Base-by-base conservation (phyloP, 306 rosid genomes). In the Acmispon strigosus region DNA sequence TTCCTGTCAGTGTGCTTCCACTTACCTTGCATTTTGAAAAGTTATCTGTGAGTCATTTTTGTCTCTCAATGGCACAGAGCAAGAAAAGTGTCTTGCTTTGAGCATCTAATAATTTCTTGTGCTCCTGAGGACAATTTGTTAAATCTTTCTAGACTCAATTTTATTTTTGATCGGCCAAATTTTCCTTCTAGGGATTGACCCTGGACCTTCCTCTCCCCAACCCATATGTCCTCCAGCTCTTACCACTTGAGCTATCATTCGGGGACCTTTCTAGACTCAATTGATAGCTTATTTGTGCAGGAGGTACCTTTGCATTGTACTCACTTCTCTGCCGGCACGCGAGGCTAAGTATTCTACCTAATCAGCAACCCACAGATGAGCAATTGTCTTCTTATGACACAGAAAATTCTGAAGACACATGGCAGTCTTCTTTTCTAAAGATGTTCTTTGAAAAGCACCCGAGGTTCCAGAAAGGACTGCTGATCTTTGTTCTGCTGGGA, bases 271-370 rank as follows among this genome's bases (percentile, higher is more conserved):
- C n/a, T n/a, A n/a, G n/a, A n/a, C 24, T 27, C 32, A 27, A 27
- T 27, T 27, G 76, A 71, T 76, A 54, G 57, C 15, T 78, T 62
- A 66, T 79, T 5, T 72, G 36, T 79, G 85, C 87, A 90, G 96
- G 96, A 65, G 96, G 96, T 18, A 86, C 95, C 32, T 90, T 90
- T 81, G 92, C 96, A 24, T 78, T 90, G 54, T 90, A 90, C 77
- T 88, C 96, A 15, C 87, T 90, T 71, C 88, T 90, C 56, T 90
- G 95, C 65, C 79, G 95, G 47, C 90, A 84, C 16, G 86, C 95
- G 43, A 86, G 63, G 59, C 63, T 90, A 65, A 78, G 92, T 79
- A 77, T 80, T 76, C 83, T 90, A 20, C 94, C 94, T 0, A 90
- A 90, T 83, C 91, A 86, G 56, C 90, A 90, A 68, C 70, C 74